phyloP scores from a whole-genome alignment of 208 protist genomes.

The Wallacemonas collosoma region DNA sequence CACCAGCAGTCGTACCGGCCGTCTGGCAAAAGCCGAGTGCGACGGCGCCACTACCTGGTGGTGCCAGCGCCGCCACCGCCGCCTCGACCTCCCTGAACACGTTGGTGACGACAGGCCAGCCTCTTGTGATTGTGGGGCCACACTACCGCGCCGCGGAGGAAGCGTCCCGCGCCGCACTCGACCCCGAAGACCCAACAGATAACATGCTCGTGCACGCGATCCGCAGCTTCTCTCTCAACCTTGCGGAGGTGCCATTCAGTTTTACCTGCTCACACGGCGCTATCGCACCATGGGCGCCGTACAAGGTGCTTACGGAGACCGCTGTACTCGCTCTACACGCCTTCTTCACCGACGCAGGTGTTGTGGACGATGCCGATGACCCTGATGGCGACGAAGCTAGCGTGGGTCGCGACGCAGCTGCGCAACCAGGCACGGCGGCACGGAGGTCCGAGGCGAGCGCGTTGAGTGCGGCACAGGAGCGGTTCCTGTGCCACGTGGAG shows the following conservation, averaged over 20 bases:
- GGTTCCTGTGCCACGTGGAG: background rate
- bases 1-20: background rate
- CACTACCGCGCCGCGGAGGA: conserved; percentile 14
- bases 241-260: conserved; percentile 17
- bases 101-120: background rate
- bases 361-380: background rate
- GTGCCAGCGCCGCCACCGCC: background rate
- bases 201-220: background rate
- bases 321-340: conserved; percentile 20
- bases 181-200: background rate
- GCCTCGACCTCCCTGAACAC: background rate
- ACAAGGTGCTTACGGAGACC: conserved; percentile 46
- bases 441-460: background rate
- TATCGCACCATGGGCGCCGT: conserved; percentile 51
- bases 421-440: background rate
- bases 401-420: too few species aligned
- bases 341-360: conserved; percentile 23
- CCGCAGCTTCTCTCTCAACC: conserved; percentile 22
- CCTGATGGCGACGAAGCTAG: background rate
- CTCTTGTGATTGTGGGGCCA: background rate
- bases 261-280: conserved; percentile 44
- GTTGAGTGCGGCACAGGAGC: background rate
- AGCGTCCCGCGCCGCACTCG: background rate
- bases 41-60: conserved; percentile 4
- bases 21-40: background rate